Conservation (phyloP, 139 green algal genomes). For the Nannochloris sp. region DNA sequence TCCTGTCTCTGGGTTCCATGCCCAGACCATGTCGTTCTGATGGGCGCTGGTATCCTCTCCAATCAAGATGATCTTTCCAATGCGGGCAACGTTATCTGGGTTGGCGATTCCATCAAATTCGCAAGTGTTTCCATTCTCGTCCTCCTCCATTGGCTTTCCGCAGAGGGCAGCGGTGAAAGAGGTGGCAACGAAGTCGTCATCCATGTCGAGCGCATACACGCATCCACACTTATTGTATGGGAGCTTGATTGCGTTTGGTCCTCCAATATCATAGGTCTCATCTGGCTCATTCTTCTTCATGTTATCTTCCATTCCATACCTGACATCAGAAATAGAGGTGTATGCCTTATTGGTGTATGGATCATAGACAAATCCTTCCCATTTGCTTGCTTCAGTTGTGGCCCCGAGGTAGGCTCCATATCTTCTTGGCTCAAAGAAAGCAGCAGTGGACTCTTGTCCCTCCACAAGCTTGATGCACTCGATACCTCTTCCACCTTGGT, state of each 20-base stretch:
- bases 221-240: slow-evolving; percentile 37
- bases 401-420: slow-evolving; percentile 31
- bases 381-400: slow-evolving; percentile 53
- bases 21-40: slow-evolving; percentile 46
- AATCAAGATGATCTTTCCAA: slow-evolving; percentile 23
- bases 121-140: slow-evolving; percentile 22
- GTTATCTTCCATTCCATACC: slow-evolving; percentile 32
- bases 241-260: slow-evolving; percentile 18
- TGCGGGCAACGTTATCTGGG: slow-evolving; percentile 38
- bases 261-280: slow-evolving; percentile 18
- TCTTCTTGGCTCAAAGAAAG: slow-evolving; percentile 46
- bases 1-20: slow-evolving; percentile 26
- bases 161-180: slow-evolving; percentile 27
- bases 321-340: slow-evolving; percentile 20
- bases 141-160: slow-evolving; percentile 14
- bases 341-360: slow-evolving; percentile 14
- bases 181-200: slow-evolving; percentile 2
- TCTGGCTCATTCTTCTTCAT: slow-evolving; percentile 6
- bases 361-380: slow-evolving; percentile 42
- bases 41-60: slow-evolving; percentile 30
- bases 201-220: slow-evolving; percentile 26
- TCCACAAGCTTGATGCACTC: slow-evolving; percentile 42
- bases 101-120: slow-evolving; percentile 20
- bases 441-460: slow-evolving; percentile 34
- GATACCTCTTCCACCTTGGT: slow-evolving; percentile 2